phyloP scores from a whole-genome alignment of 1,284 basidiomycete species.

The Ustilago cynodontis region DNA sequence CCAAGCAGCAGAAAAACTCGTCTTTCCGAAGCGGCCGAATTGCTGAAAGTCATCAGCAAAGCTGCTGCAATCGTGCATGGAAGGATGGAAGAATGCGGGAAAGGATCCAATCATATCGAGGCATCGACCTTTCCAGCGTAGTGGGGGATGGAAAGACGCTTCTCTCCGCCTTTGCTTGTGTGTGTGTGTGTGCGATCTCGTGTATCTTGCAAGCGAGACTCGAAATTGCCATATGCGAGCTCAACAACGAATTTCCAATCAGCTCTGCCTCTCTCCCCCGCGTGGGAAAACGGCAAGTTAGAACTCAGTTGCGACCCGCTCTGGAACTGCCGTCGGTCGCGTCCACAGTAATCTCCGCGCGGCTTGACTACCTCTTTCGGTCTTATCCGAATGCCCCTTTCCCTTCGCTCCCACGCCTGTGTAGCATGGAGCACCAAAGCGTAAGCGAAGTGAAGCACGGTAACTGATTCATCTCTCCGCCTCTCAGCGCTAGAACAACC shows the following conservation, averaged over 20 bases:
- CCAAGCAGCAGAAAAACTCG: no score
- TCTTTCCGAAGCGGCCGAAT: no score
- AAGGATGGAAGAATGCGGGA: background rate
- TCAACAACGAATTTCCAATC: background rate
- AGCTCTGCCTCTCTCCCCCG: no score
- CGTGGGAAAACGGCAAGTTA: background rate
- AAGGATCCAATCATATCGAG: background rate
- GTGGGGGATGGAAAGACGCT: background rate
- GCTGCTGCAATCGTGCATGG: no score
- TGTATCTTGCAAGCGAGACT: no score
- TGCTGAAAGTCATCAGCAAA: no score
- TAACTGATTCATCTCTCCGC: background rate
- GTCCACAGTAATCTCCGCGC: conserved; percentile 2
- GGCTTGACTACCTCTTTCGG: background rate
- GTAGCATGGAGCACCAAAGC: no score
- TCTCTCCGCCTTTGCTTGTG: background rate
- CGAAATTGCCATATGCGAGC: no score
- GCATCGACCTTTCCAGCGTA: background rate
- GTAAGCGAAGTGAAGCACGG: background rate
- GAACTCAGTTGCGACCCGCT: background rate
- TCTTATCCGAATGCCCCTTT: background rate
- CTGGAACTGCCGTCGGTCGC: conserved; percentile 1
- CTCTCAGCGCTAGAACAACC: background rate
- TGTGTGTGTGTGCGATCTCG: background rate
- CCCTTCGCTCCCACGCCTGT: background rate